Evolutionary conservation across 2,329 filamentous ascomycete species (phyloP).

Genomic region (Verticillium zaregamsianum): DNA sequence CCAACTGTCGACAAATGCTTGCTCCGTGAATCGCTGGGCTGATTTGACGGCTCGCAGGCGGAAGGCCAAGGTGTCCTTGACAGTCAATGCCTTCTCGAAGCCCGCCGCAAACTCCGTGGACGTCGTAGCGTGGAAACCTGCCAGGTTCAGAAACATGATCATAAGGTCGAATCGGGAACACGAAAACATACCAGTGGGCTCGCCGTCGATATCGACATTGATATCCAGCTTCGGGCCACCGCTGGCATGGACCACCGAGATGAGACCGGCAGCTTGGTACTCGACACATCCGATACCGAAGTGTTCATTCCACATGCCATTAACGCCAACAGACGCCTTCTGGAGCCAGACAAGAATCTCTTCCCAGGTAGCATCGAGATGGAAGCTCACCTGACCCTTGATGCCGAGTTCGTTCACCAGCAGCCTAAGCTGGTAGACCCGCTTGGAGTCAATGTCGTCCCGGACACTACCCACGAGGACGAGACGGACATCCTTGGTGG

Average conservation of each 20-base stretch:
- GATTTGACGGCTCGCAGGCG: constrained; percentile 71
- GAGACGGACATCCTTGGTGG: constrained; percentile 57
- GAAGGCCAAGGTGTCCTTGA: constrained; percentile 71
- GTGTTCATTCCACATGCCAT: constrained; percentile 99
- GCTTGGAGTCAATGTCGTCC: constrained; percentile 72
- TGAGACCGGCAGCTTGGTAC: constrained; percentile 91
- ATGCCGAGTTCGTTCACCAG: constrained; percentile 83
- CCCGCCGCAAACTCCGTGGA: constrained; percentile 73
- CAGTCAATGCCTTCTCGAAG: constrained; percentile 71
- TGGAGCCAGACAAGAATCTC: constrained; percentile 77
- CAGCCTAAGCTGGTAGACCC: constrained; percentile 83
- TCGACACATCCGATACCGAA: constrained; percentile 98
- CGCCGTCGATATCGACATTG: constrained; percentile 73
- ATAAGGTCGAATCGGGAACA: not conserved
- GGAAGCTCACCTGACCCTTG: constrained; percentile 79
- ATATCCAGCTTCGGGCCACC: constrained; percentile 94
- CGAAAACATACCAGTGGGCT: constrained; percentile 62
- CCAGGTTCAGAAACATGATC: constrained; percentile 11
- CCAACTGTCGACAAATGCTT: constrained; percentile 80
- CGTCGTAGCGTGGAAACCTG: constrained; percentile 82
- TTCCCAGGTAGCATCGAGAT: constrained; percentile 86
- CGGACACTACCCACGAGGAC: constrained; percentile 91
- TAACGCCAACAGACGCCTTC: constrained; percentile 79
- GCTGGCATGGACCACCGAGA: constrained; percentile 88
- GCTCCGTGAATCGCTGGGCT: constrained; percentile 81